Conservation (phyloP, 345 rosid genomes). For the Rhodamnia rubescens region DNA sequence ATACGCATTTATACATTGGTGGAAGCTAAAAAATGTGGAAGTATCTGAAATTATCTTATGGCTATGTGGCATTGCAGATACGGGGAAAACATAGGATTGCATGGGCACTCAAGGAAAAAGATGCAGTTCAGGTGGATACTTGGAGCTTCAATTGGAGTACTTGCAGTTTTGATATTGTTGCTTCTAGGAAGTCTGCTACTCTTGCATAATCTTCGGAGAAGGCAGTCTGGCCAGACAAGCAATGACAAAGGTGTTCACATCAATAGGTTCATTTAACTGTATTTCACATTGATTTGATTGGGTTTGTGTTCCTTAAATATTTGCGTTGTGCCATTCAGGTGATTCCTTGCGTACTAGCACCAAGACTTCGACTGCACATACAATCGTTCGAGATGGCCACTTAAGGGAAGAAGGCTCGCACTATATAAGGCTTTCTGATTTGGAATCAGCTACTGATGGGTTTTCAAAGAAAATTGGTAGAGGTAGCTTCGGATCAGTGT, state of each 20-base stretch:
- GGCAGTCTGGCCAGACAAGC: conserved; percentile 9
- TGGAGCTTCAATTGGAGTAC: conserved; percentile 45
- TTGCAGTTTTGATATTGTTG: conserved; percentile 38
- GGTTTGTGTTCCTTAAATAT: neutral
- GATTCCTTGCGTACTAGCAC: conserved; percentile 27
- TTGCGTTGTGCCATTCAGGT: conserved; percentile 26
- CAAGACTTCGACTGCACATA: conserved; percentile 41
- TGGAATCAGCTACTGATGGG: conserved; percentile 68
- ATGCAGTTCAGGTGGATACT: conserved; percentile 35
- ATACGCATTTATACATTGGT: neutral
- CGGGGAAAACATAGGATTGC: conserved; percentile 49
- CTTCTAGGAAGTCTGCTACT: conserved; percentile 37
- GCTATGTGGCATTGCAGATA: conserved; percentile 38
- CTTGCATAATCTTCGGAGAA: conserved; percentile 27
- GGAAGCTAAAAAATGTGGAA: neutral
- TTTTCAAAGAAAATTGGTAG: conserved; percentile 75
- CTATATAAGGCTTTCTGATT: conserved; percentile 53
- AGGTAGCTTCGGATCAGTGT: conserved; percentile 94
- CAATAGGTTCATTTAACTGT: neutral
- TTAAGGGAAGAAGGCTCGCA: conserved; percentile 75
- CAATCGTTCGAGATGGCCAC: conserved; percentile 52
- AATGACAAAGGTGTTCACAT: conserved; percentile 36
- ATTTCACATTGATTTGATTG: neutral
- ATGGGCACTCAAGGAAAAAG: conserved; percentile 28
- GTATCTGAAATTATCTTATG: neutral